Base-by-base conservation (phyloP, 805 yeast genomes). In the Metschnikowia sp. region DNA sequence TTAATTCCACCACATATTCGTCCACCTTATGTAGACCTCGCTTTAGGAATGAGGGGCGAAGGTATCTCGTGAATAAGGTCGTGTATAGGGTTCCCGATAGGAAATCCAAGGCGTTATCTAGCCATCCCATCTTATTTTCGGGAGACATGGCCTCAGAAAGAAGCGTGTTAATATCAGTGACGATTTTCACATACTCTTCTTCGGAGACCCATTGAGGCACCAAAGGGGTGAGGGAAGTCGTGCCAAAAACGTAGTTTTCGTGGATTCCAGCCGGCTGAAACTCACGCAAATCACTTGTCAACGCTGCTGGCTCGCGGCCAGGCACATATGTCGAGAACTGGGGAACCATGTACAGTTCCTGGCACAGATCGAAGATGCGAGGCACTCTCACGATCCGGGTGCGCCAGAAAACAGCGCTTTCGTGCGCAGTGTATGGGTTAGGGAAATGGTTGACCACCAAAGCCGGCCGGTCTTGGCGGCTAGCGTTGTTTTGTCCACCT, bases 331-430 rank as follows among this genome's bases (percentile, higher is more conserved):
- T 60, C 8, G 86, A 81, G 59, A 84, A 85, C 52, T 72, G 78
- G 1, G 90, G 89, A 15, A 71, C 67, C 31, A 65, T 33, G 49
- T 74, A 75, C 3, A 73, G 66, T 9, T 57, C 60, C 7, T 32
- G 45, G 15, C 50, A 37, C 1, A 59, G 54, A 13, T 66, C 66
- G 47, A 74, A 79, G 1, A 69, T 48, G 50, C 90, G 62, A 4
- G 92, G 89, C 3, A 85, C 70, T 44, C 91, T 60, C 4, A 85
- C 83, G n/a, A 86, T 72, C 49, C 92, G 65, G 0, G 86, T 79
- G 8, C 56, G 47, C 15, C 47, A 39, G 49, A 57, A 73, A 19
- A 54, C 44, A 0, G 48, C 44, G 2, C 79, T 66, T 8, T 56
- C 57, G 3, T 42, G 49, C 3, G 68, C 59, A 1, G 57, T 74